These are phyloP conservation scores for Mycocalia duriaeana DNA, from an alignment of 1,284 basidiomycete genomes.

Conservation along the genomic window DNA sequence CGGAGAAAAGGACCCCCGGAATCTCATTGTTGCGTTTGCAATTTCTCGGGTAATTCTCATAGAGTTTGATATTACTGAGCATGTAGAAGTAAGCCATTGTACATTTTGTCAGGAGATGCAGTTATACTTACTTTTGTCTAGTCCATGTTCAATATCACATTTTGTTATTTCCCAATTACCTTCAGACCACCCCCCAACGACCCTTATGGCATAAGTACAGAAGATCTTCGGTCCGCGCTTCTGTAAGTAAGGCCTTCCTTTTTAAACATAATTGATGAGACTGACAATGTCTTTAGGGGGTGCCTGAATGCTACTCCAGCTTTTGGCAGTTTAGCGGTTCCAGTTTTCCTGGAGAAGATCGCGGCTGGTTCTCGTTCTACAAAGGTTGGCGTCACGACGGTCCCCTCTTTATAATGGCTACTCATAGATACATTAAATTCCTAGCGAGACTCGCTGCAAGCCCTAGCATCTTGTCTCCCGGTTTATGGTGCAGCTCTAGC, in stretches of 20 bases:
- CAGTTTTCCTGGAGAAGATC: constrained; percentile 91
- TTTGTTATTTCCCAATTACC: constrained; percentile 98
- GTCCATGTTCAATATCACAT: constrained; percentile 92
- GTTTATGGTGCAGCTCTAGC: constrained; percentile 71
- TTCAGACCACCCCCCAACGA: constrained; percentile 94
- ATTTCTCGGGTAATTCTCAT: constrained; percentile 82
- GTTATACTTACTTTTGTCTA: constrained; percentile 25
- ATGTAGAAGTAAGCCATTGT: constrained; percentile 67
- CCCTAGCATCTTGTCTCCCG: constrained; percentile 73
- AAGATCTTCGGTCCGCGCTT: constrained; percentile 78
- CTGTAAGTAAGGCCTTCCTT: constrained; percentile 38
- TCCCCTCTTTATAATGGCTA: constrained; percentile 4
- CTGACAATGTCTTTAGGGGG: constrained; percentile 23
- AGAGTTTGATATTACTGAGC: constrained; percentile 77
- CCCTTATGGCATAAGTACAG: constrained; percentile 88
- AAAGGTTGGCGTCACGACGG: too few species aligned
- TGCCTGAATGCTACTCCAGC: constrained; percentile 78
- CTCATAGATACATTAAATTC: constrained; percentile 3
- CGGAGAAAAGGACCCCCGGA: constrained; percentile 97
- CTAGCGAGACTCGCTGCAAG: constrained; percentile 79
- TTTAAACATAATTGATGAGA: background rate
- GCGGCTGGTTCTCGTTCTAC: constrained; percentile 77
- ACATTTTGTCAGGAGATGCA: background rate
- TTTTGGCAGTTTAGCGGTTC: constrained; percentile 83
- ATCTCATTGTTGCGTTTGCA: constrained; percentile 86